Evolutionary conservation across 768 basidiomycete genomes (phyloP).

Genomic region (Lentinula raphanica): DNA sequence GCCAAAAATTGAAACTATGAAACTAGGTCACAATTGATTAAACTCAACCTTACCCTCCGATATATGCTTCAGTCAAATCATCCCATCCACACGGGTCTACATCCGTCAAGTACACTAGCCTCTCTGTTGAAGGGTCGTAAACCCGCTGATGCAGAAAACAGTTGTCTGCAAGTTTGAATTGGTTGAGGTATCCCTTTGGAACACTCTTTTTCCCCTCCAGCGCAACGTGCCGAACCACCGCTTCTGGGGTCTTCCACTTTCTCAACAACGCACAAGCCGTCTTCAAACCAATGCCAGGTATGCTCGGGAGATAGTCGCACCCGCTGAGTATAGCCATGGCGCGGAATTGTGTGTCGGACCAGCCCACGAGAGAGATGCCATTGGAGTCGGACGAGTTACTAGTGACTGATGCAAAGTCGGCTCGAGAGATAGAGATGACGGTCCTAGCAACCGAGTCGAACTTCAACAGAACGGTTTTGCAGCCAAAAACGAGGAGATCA

Average conservation of each 20-base stretch:
- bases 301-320: constrained; percentile 89
- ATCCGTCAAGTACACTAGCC: constrained; percentile 66
- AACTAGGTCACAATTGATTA: constrained; percentile 1
- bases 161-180: constrained; percentile 79
- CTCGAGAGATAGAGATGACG: constrained; percentile 61
- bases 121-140: constrained; percentile 66
- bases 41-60: constrained; percentile 52
- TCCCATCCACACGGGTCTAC: constrained; percentile 51
- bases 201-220: constrained; percentile 83
- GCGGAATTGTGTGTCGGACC: constrained; percentile 88
- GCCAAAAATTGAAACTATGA: background rate
- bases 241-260: constrained; percentile 83
- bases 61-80: constrained; percentile 60
- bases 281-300: constrained; percentile 89
- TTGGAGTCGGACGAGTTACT: constrained; percentile 39
- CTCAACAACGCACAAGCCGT: constrained; percentile 80
- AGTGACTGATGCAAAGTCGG: constrained; percentile 60
- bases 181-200: constrained; percentile 67
- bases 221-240: constrained; percentile 67
- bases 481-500: constrained; percentile 96
- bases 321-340: constrained; percentile 92
- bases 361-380: constrained; percentile 76
- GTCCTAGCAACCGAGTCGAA: constrained; percentile 65
- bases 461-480: constrained; percentile 88
- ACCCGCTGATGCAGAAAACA: constrained; percentile 93